phyloP scores from a whole-genome alignment of 495 filamentous ascomycete species.

The Talaromyces nanjingensis region DNA sequence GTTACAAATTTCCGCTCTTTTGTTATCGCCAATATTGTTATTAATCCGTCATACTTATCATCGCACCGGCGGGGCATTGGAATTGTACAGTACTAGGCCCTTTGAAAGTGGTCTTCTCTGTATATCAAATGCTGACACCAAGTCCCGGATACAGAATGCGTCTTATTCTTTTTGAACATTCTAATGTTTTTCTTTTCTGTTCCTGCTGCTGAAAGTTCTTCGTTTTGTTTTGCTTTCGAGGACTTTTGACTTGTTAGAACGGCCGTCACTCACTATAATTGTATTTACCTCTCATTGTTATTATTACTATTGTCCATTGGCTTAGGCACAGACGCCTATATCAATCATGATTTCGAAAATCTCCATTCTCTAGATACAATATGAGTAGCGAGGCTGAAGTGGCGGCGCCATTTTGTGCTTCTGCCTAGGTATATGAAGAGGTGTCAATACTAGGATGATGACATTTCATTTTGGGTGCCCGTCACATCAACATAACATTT shows the following conservation, averaged over 20 bases:
- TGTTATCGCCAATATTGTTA: conserved; percentile 11
- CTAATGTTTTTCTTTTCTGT: background rate
- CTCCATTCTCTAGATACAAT: background rate
- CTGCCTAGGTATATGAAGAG: background rate
- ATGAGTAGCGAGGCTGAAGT: background rate
- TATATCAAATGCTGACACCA: background rate
- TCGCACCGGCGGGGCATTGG: background rate
- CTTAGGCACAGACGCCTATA: conserved; percentile 3
- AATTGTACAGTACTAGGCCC: background rate
- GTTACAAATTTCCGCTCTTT: conserved; percentile 9
- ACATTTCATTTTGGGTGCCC: background rate
- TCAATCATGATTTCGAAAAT: background rate
- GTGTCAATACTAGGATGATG: background rate
- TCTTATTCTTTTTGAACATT: background rate
- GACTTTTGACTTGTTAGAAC: conserved; percentile 2
- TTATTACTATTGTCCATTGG: conserved; percentile 21
- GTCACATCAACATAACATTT: background rate
- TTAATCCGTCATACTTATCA: background rate
- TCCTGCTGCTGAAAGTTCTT: background rate
- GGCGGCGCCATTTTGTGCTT: background rate
- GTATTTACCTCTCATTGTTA: conserved; percentile 14
- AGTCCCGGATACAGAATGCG: background rate
- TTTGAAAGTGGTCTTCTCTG: background rate
- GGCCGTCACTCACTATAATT: conserved; percentile 10
- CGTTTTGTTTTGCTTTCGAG: background rate